Evolutionary conservation across 345 rosid species (phyloP).

Genomic region (Gossypium australe): DNA sequence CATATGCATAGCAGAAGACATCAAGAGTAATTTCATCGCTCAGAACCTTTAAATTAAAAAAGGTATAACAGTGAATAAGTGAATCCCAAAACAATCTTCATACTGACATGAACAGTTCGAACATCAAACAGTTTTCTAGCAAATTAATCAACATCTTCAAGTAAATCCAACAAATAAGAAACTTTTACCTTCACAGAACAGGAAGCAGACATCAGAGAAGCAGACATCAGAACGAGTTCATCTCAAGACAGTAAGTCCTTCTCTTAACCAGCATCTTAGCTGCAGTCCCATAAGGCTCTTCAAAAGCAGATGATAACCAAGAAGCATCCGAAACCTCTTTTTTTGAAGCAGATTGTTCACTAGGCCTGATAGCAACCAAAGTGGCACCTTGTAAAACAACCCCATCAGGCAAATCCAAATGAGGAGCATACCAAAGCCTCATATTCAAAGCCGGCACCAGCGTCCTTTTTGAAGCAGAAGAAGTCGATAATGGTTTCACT

Average conservation of each 20-base stretch:
- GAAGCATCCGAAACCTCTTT: constrained; percentile 64
- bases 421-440: constrained; percentile 96
- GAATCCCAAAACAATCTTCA: neutral
- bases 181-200: constrained; percentile 23
- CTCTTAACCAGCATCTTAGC: constrained; percentile 88
- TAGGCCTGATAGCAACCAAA: constrained; percentile 89
- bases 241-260: constrained; percentile 91
- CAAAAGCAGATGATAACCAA: constrained; percentile 77
- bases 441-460: constrained; percentile 87
- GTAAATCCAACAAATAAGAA: neutral
- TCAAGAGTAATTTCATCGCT: neutral
- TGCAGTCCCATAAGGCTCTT: constrained; percentile 81
- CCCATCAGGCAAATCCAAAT: constrained; percentile 77
- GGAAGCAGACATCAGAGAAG: constrained; percentile 29
- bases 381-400: constrained; percentile 83
- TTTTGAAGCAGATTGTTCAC: constrained; percentile 52
- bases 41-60: neutral
- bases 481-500: constrained; percentile 85
- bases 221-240: constrained; percentile 79
- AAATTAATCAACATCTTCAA: neutral
- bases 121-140: neutral
- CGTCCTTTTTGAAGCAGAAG: constrained; percentile 95
- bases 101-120: neutral
- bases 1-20: neutral
- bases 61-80: neutral